Conservation (phyloP, 371 early-diverging fungal genomes). For the Actinomortierella wolfii region DNA sequence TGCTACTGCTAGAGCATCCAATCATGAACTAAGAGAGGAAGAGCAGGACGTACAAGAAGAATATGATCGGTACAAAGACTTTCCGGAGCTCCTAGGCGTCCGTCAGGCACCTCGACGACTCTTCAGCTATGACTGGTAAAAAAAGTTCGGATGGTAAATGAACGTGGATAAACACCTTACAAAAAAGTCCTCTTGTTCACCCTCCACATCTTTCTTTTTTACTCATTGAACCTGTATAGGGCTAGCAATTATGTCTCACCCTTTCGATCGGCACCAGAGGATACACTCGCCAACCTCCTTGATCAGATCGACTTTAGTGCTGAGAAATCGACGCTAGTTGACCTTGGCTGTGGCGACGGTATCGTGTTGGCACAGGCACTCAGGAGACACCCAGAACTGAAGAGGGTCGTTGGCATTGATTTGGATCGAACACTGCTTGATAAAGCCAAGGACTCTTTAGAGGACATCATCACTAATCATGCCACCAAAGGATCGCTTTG, state of each 20-base stretch:
- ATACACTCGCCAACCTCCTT: slow-evolving; percentile 19
- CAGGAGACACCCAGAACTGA: slow-evolving; percentile 18
- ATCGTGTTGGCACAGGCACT: slow-evolving; percentile 32
- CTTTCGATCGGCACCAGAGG: slow-evolving; percentile 25
- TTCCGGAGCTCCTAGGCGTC: slow-evolving; percentile 27
- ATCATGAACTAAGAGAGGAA: too few relatives aligned
- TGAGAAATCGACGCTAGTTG: slow-evolving; percentile 7
- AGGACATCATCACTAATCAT: neutral
- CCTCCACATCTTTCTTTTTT: neutral
- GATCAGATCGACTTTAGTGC: slow-evolving; percentile 19
- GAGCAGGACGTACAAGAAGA: slow-evolving; percentile 5
- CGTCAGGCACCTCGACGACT: slow-evolving; percentile 12
- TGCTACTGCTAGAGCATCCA: too few relatives aligned
- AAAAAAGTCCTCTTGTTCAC: too few relatives aligned
- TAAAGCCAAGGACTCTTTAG: slow-evolving; percentile 1
- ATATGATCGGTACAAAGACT: slow-evolving; percentile 33
- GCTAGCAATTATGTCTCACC: slow-evolving; percentile 35
- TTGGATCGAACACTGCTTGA: slow-evolving; percentile 25
- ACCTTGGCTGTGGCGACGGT: slow-evolving; percentile 39
- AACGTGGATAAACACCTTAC: too few relatives aligned
- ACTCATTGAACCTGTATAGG: slow-evolving; percentile 7
- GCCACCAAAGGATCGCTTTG: neutral
- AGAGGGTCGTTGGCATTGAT: slow-evolving; percentile 27
- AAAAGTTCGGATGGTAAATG: too few relatives aligned
- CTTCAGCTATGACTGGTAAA: slow-evolving; percentile 35